Conservation (phyloP, 345 rosid species). For the Dipteronia sinensis region DNA sequence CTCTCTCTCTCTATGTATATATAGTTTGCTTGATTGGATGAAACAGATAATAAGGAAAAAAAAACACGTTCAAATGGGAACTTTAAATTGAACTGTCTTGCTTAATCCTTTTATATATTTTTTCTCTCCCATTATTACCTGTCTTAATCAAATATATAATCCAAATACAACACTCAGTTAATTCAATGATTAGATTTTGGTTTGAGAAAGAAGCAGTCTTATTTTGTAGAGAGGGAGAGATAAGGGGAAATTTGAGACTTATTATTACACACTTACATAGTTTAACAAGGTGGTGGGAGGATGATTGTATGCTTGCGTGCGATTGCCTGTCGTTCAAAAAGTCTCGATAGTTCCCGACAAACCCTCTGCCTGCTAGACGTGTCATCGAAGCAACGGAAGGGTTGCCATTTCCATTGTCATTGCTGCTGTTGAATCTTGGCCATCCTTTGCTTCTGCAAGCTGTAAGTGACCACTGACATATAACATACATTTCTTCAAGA, state of each 20-base stretch:
- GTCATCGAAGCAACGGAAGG: conserved; percentile 19
- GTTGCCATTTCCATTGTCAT: conserved; percentile 14
- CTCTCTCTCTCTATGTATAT: not conserved
- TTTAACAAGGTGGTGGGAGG: not conserved
- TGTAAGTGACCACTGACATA: conserved; percentile 6
- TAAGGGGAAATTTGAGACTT: too few species aligned
- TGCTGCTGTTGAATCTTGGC: not conserved
- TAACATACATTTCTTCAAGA: not conserved
- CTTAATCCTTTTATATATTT: not conserved
- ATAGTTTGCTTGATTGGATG: not conserved
- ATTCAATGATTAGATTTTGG: not conserved
- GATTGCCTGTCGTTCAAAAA: not conserved
- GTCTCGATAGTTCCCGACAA: not conserved
- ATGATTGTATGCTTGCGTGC: not conserved
- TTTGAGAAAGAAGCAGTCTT: not conserved
- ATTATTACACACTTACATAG: not conserved
- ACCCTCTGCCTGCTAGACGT: not conserved
- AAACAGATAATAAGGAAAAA: too few species aligned
- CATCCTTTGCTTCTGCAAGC: conserved; percentile 22
- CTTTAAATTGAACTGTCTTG: not conserved
- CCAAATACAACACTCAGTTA: not conserved
- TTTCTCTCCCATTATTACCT: not conserved
- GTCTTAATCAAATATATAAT: not conserved
- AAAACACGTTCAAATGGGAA: not conserved
- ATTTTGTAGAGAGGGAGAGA: not conserved